Evolutionary conservation across 352 stramenopile species (phyloP).

Genomic region (Blastocystis sp.): DNA sequence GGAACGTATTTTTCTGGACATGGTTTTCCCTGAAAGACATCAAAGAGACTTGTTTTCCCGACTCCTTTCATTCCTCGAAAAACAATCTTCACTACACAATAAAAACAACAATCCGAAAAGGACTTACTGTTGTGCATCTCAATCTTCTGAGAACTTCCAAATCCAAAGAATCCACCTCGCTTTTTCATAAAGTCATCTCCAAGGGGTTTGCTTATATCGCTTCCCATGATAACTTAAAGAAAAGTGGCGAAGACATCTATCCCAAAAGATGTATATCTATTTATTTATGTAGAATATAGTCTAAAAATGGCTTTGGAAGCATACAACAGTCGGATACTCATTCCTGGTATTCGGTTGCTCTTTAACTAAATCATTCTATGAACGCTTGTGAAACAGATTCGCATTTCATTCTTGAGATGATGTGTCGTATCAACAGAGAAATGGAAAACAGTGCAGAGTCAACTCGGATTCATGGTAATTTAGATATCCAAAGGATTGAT

Average conservation of each 20-base stretch:
- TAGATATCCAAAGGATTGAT: background rate
- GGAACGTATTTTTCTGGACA: constrained; percentile 40
- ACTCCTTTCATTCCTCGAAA: constrained; percentile 42
- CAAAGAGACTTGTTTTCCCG: constrained; percentile 51
- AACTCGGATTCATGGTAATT: background rate
- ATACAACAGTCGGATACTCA: too few relatives aligned
- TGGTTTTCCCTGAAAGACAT: constrained; percentile 40
- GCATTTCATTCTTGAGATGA: too few relatives aligned
- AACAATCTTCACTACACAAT: constrained; percentile 45
- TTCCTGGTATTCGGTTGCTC: too few relatives aligned
- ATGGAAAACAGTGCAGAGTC: too few relatives aligned
- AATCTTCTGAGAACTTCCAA: background rate
- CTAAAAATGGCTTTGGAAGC: too few relatives aligned
- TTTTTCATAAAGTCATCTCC: constrained; percentile 28
- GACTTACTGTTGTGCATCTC: constrained; percentile 53
- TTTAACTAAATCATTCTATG: too few relatives aligned
- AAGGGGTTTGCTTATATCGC: constrained; percentile 46
- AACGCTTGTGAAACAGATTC: too few relatives aligned
- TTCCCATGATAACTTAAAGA: constrained; percentile 16
- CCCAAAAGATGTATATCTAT: too few relatives aligned
- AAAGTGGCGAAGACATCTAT: too few relatives aligned
- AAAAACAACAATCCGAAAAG: background rate
- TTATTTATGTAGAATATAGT: too few relatives aligned
- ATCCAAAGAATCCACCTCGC: constrained; percentile 6
- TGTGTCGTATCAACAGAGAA: too few relatives aligned